Evolutionary conservation across 176 grass and related monocot genomes (phyloP).

Genomic region (Leersia perrieri): DNA sequence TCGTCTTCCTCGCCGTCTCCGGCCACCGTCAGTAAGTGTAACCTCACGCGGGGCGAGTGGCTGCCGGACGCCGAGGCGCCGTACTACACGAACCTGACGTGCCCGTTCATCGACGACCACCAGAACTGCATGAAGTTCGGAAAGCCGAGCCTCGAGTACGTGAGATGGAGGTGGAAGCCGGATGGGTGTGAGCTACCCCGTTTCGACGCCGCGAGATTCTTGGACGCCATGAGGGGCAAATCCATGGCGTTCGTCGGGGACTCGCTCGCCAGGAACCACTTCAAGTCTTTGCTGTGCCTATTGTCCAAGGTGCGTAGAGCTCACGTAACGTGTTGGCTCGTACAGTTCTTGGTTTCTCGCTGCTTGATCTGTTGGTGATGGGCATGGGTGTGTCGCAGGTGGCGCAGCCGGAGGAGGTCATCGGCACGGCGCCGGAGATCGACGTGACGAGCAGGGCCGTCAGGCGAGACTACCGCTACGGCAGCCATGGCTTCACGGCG

Average conservation of each 20-base stretch:
- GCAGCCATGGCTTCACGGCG: constrained; percentile 45
- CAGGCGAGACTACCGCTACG: constrained; percentile 40
- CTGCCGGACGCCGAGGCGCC: constrained; percentile 33
- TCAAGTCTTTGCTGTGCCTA: constrained; percentile 72
- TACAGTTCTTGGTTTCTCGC: not conserved
- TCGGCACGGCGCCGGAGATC: constrained; percentile 22
- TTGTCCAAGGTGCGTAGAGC: constrained; percentile 39
- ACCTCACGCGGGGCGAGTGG: constrained; percentile 47
- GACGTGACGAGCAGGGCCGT: constrained; percentile 43
- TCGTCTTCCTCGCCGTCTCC: not conserved
- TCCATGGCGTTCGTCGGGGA: constrained; percentile 78
- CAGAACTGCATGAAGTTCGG: constrained; percentile 89
- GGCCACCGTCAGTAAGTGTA: not conserved
- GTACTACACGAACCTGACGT: constrained; percentile 73
- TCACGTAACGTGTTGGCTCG: not conserved
- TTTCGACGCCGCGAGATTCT: constrained; percentile 54
- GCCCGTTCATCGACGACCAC: constrained; percentile 65
- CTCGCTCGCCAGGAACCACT: constrained; percentile 75
- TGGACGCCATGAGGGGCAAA: constrained; percentile 49
- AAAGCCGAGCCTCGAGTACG: constrained; percentile 55
- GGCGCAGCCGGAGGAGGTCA: constrained; percentile 31
- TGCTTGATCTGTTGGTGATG: not conserved
- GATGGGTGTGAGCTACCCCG: constrained; percentile 53
- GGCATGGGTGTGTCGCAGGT: not conserved
- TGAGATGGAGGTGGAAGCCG: constrained; percentile 65